Base-by-base conservation (phyloP, 805 yeast genomes). In the Ogataea trehaloabstinens region DNA sequence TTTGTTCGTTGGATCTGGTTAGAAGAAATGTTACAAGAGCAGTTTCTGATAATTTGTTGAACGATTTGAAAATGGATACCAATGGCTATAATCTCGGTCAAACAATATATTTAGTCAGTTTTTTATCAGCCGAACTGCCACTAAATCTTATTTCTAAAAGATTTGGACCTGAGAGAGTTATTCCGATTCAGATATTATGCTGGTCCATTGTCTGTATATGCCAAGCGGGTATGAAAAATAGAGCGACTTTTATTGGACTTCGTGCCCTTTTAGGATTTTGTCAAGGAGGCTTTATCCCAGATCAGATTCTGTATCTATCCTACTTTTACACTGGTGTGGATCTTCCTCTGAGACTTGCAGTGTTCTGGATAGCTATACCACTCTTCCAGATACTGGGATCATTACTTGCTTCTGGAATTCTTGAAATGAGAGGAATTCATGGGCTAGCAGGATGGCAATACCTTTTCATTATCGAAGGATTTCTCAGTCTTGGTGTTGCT, bases 61-160 rank as follows among this genome's bases (percentile, higher is more conserved):
- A 56, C 12, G 73, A 69, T 42, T 49, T 70, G 42, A 54, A 56
- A 6, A 58, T 70, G 37, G 39, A 42, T 48, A 51, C 38, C 62
- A 70, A 50, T 67, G 66, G 41, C 68, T 77, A 69, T 52, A 80
- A 80, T 53, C 48, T 67, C 30, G 85, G 82, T 11, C 70, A 64
- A 39, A 74, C 80, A 66, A 44, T 61, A 65, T 11, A 57, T 63
- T 55, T 61, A 66, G 24, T 58, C 67, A 15, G 56, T 68, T 32
- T 57, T 67, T 28, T 70, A 67, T 36, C 68, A 66, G 24, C 73
- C 52, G 71, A 68, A 37, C 71, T 73, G 13, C 64, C 71, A 6
- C 28, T 27, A 24, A 68, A 68, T 42, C 63, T 70, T 65, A 55
- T 66, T 44, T 63, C 67, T 41, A 69, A 66, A 43, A 42, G 63